Evolutionary conservation across 257 asterid genomes (phyloP), one percentile per base, ranked within the genome.

Genomic region (Nicotiana sylvestris): DNA sequence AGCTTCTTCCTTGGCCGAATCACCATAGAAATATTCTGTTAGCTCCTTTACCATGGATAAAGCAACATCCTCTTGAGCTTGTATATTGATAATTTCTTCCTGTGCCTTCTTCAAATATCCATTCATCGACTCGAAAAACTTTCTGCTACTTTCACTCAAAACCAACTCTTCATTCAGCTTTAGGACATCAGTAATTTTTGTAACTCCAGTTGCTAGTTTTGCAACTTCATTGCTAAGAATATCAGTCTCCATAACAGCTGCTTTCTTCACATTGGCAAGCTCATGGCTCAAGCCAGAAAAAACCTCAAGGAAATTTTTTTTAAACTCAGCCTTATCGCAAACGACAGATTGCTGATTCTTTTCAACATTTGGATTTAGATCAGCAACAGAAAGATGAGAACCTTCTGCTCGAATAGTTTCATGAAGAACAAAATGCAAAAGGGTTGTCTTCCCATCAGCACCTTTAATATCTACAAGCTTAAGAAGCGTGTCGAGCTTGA

Each of bases 391-490:
- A 58, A 88, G 86, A 35, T 92, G 93, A 51, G 93, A 89, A 67
- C 98, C 97, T 89, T 94, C 97, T 0, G 91, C 91, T 80, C 91
- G 78, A 78, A 89, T 92, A 85, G 93, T 94, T 76, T 94, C 98
- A 35, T 92, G 96, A 66, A 94, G 97, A 2, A 93, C 95, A 30
- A 93, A 94, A 85, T 94, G 98, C 32, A 93, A 84, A 12, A 94
- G 97, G 13, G 95, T 93, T 30, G 98, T 94, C 66, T 90, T 93
- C 5, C 97, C 92, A 67, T 93, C 98, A 4, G 93, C 85, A 12
- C 97, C 94, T 86, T 93, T 94, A 30, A 94, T 92, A 57, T 92
- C 95, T 53, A 88, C 95, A 7, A 93, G 98, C 88, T 93, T 94
- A 12, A 94, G 94, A 53, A 94, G 97, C 0, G 93, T 89, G 82